phyloP scores from a whole-genome alignment of 257 asterid species.

The Linderniella brevidens region DNA sequence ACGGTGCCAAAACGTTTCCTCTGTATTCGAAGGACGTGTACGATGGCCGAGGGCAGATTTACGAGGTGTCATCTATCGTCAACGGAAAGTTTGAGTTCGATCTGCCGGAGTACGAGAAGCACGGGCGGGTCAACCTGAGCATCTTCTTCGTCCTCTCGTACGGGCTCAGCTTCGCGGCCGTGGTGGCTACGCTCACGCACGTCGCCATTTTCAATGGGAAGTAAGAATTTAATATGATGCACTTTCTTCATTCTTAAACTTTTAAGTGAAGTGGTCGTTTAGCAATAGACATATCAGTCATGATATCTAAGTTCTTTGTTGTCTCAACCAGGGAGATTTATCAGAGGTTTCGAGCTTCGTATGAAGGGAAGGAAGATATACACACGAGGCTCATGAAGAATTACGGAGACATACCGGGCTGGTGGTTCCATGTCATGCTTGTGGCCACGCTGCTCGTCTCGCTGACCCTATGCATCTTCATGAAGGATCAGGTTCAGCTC shows the following conservation, averaged over 20 bases:
- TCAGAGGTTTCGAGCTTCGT: constrained; percentile 48
- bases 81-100: constrained; percentile 72
- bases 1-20: constrained; percentile 53
- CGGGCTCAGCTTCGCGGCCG: constrained; percentile 84
- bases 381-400: constrained; percentile 72
- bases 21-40: constrained; percentile 76
- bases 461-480: constrained; percentile 50
- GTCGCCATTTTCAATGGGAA: constrained; percentile 77
- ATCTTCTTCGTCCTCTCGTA: constrained; percentile 67
- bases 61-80: constrained; percentile 54
- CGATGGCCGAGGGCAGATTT: constrained; percentile 62
- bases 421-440: constrained; percentile 74
- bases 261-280: too few species aligned
- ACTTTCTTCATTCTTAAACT: too few species aligned
- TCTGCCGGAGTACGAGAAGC: constrained; percentile 24
- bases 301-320: too few species aligned
- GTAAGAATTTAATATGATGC: constrained; percentile 16
- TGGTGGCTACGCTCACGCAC: constrained; percentile 68
- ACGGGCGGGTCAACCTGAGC: constrained; percentile 70
- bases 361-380: constrained; percentile 56
- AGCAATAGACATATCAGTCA: neutral
- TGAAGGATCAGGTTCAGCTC: constrained; percentile 76
- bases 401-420: constrained; percentile 73
- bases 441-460: constrained; percentile 48
- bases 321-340: constrained; percentile 82